A percentile compares a stretch with the other conserved stretches of the same genome.
phyloP scores from a whole-genome alignment of 805 yeast species.

The Candida khao-thaluensis region DNA sequence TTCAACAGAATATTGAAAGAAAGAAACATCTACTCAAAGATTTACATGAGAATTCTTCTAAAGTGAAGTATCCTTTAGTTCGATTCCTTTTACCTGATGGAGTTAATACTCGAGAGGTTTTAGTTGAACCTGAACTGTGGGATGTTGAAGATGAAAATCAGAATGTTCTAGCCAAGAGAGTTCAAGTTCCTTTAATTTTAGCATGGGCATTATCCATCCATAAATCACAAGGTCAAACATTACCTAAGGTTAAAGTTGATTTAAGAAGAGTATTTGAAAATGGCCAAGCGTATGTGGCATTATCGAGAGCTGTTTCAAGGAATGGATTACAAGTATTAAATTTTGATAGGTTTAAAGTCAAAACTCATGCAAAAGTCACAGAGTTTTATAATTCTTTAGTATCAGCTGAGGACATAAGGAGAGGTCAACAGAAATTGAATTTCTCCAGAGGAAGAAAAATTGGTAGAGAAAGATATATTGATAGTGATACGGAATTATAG shows the following conservation, averaged over 20 bases:
- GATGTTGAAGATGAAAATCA: constrained; percentile 72
- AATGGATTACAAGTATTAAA: constrained; percentile 80
- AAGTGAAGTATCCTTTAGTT: constrained; percentile 68
- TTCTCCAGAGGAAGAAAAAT: constrained; percentile 2
- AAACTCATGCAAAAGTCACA: constrained; percentile 68
- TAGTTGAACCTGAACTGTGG: constrained; percentile 84
- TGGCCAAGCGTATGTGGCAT: constrained; percentile 96
- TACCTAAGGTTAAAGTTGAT: constrained; percentile 82
- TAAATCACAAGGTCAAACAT: constrained; percentile 94
- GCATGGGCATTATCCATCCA: constrained; percentile 98
- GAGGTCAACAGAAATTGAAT: constrained; percentile 13
- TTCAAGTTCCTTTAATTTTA: constrained; percentile 82
- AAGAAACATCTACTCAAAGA: constrained; percentile 47
- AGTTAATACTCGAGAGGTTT: constrained; percentile 61
- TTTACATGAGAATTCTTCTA: constrained; percentile 44
- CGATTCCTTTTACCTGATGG: constrained; percentile 73
- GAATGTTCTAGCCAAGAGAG: constrained; percentile 63
- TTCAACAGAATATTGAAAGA: constrained; percentile 38
- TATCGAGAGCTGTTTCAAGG: constrained; percentile 84
- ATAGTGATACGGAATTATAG: no score
- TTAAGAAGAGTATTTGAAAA: constrained; percentile 74
- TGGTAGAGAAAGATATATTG: not conserved
- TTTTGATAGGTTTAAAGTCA: constrained; percentile 62
- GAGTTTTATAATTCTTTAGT: constrained; percentile 60
- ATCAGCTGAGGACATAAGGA: constrained; percentile 25